Conservation (phyloP, 2,329 filamentous ascomycete species). For the Xylaria sp. region DNA sequence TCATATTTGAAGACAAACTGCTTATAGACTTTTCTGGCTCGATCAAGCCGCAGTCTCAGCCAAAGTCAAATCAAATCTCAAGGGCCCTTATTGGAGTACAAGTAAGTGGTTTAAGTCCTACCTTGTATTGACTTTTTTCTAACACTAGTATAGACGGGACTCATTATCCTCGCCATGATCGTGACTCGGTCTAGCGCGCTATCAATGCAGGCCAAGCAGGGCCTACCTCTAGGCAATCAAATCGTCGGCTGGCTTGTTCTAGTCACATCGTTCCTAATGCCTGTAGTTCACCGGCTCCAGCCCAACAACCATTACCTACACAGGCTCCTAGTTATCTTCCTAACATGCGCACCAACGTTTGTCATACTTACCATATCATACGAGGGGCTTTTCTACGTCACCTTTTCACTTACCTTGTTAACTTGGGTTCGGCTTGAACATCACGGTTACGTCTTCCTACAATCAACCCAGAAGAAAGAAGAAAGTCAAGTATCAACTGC, state of each 20-base stretch:
- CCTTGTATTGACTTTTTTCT: conserved; percentile 36
- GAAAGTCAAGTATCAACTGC: conserved; percentile 38
- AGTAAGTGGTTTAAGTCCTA: conserved; percentile 53
- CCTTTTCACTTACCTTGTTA: conserved; percentile 83
- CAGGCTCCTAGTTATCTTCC: conserved; percentile 86
- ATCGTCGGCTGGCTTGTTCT: conserved; percentile 85
- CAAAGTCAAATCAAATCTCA: conserved; percentile 59
- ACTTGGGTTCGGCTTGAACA: conserved; percentile 95
- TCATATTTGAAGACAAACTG: conserved; percentile 78
- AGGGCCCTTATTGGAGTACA: conserved; percentile 74
- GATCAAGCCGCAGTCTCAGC: conserved; percentile 41
- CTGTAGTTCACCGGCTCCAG: conserved; percentile 81
- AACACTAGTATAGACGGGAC: conserved; percentile 66
- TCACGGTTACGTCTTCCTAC: conserved; percentile 68
- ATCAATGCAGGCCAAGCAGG: conserved; percentile 85
- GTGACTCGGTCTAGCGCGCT: conserved; percentile 88
- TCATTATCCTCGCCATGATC: conserved; percentile 82
- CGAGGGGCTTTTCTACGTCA: conserved; percentile 94
- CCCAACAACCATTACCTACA: conserved; percentile 92
- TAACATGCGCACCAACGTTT: conserved; percentile 92
- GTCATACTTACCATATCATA: conserved; percentile 97
- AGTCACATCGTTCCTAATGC: conserved; percentile 80
- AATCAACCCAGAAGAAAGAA: conserved; percentile 40
- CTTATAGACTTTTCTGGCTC: conserved; percentile 58
- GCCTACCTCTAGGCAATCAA: conserved; percentile 88